These are phyloP conservation scores for Microthyrium microscopicum DNA, from an alignment of 2,329 filamentous ascomycete species.

Conservation along the genomic window DNA sequence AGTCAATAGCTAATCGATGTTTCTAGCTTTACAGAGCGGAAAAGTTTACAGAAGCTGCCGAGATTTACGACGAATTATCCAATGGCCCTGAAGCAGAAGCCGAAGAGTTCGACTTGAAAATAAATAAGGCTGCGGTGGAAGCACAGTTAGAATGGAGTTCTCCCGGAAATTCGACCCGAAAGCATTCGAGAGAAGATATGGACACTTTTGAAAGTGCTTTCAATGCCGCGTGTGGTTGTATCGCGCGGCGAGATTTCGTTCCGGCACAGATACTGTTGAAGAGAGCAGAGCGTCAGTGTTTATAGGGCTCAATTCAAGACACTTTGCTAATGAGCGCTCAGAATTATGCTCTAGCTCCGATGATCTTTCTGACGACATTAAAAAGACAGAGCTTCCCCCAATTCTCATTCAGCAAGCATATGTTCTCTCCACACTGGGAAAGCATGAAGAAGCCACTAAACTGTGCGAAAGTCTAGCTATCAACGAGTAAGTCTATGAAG, in stretches of 20 bases:
- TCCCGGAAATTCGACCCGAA: constrained; percentile 36
- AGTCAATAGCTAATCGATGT: too few relatives aligned
- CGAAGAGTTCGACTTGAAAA: constrained; percentile 57
- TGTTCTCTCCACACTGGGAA: constrained; percentile 50
- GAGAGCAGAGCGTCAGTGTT: constrained; percentile 38
- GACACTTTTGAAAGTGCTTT: constrained; percentile 71
- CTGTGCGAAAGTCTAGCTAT: constrained; percentile 46
- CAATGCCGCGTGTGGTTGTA: constrained; percentile 58
- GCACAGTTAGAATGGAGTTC: constrained; percentile 60
- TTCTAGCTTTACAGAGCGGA: constrained; percentile 68
- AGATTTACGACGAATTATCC: constrained; percentile 45
- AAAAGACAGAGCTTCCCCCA: constrained; percentile 54
- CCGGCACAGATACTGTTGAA: constrained; percentile 52
- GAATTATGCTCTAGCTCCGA: constrained; percentile 58
- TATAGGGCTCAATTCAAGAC: constrained; percentile 3
- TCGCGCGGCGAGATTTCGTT: constrained; percentile 50
- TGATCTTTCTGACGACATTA: constrained; percentile 58
- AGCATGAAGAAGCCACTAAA: constrained; percentile 45
- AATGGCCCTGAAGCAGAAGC: constrained; percentile 26
- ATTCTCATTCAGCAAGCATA: constrained; percentile 65
- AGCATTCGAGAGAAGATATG: constrained; percentile 42
- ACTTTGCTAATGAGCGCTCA: constrained; percentile 11
- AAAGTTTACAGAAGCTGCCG: constrained; percentile 49
- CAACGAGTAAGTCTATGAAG: constrained; percentile 35
- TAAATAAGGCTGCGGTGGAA: constrained; percentile 57